Evolutionary conservation across 2,329 filamentous ascomycete species (phyloP), one percentile per base, ranked within the genome.

Genomic region (Stagonosporopsis cucurbitacearum): DNA sequence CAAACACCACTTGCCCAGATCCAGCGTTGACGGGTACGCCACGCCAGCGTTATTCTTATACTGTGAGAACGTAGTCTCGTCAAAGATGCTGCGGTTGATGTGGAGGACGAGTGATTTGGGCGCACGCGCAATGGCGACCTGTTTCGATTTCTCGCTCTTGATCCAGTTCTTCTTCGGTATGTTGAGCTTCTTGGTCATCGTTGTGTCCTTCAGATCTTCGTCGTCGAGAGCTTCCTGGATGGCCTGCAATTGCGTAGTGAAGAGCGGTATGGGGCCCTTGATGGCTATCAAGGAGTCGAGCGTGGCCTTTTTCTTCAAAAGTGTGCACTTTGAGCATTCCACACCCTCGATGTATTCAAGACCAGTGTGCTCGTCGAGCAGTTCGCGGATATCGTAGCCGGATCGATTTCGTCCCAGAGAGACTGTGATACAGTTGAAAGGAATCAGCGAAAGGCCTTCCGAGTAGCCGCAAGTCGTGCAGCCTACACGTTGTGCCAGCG

Each of bases 401-500:
- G 49, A 54, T 60, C 81, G 82, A 43, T 83, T 82, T 5, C 82
- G 78, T 1, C 90, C 91, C 1, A 98, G 84, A 32, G 89, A 92
- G 0, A 98, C 84, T 0, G 94, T 97, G 42, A 98, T 79, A 69
- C 92, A 97, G 70, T 95, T 97, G 81, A 98, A 98, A 0, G 92
- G 92, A 19, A 92, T 96, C 78, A 98, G 86, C 1, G 90, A 92
- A 13, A 97, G 81, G 1, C 93, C 93, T 66, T 96, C 92, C 0
- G 91, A 92, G 76, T 90, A 89, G 7, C 92, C 91, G 71, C 95
- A 99, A 41, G 82, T 82, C 51, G 90, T 88, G 73, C 95, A 99
- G 0, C 91, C 90, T 1, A 98, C 92, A 35, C 92, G 85, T 75
- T 98, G 94, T 1, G 93, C 94, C 8, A 92, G 82, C 19, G 96